Evolutionary conservation across 257 asterid genomes (phyloP).

Genomic region (Solanum okadae): DNA sequence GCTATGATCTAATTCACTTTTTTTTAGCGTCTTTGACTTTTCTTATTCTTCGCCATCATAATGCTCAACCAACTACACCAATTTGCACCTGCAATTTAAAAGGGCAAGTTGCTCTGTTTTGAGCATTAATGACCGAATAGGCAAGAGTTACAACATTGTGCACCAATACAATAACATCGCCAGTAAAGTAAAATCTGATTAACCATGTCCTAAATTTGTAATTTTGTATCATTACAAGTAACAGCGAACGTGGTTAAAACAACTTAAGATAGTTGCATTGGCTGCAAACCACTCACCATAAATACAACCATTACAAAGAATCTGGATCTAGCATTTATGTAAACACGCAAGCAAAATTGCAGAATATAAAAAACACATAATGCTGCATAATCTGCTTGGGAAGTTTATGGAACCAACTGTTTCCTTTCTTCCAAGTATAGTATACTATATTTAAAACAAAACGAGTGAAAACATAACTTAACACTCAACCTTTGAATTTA

Average conservation of each 20-base stretch:
- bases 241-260: not conserved
- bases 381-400: not conserved
- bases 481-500: constrained; percentile 60
- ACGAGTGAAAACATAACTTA: not conserved
- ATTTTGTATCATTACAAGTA: not conserved
- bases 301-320: not conserved
- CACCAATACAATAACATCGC: not conserved
- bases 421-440: not conserved
- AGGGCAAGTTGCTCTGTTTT: not conserved
- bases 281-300: not conserved
- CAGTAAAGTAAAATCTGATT: not conserved
- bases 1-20: not conserved
- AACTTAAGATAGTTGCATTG: not conserved
- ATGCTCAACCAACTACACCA: not conserved
- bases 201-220: not conserved
- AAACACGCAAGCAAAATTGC: not conserved
- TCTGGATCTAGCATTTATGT: not conserved
- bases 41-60: not conserved
- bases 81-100: not conserved
- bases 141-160: not conserved
- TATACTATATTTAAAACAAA: not conserved
- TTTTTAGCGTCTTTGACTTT: not conserved
- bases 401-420: not conserved
- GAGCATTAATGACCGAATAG: not conserved
- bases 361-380: not conserved